Evolutionary conservation across 371 early-diverging fungal species (phyloP).

Genomic region (Mucor saturninus): DNA sequence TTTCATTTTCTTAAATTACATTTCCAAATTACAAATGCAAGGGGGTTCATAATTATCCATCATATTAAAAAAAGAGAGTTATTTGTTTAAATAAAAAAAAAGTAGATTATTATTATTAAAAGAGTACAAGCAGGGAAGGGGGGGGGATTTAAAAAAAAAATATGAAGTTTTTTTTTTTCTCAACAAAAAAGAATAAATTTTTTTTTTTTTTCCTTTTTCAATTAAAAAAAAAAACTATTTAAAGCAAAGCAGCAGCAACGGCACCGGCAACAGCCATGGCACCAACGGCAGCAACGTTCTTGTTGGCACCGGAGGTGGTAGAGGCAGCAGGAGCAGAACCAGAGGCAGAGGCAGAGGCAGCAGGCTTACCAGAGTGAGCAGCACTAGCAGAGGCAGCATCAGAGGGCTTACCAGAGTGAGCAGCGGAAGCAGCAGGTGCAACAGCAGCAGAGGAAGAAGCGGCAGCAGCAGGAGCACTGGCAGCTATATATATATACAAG

Average conservation of each 20-base stretch:
- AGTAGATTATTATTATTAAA: too few species aligned
- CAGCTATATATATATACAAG: constrained; percentile 3
- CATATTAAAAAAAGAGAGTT: too few species aligned
- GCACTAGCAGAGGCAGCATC: constrained; percentile 6
- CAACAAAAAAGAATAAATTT: neutral
- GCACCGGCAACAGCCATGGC: constrained; percentile 35
- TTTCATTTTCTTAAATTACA: too few species aligned
- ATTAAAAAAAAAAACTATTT: constrained; percentile 8
- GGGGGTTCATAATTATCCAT: too few species aligned
- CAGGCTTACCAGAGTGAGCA: neutral
- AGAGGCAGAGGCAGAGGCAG: constrained; percentile 11
- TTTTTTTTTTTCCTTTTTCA: constrained; percentile 2
- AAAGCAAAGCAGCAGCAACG: constrained; percentile 34
- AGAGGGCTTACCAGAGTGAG: constrained; percentile 5
- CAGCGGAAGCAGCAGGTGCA: constrained; percentile 8
- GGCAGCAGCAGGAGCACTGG: constrained; percentile 10
- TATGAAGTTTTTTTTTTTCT: neutral
- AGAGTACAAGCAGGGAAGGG: too few species aligned
- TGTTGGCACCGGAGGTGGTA: constrained; percentile 26
- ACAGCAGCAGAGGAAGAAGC: constrained; percentile 10
- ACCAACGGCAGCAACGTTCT: constrained; percentile 36
- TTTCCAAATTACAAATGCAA: too few species aligned
- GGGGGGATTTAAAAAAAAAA: neutral
- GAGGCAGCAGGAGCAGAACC: constrained; percentile 14
- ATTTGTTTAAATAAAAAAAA: too few species aligned